Evolutionary conservation across 177 flowering plant species (phyloP), one percentile per base, ranked within the genome.

Genomic region (Vitis hybrid): DNA sequence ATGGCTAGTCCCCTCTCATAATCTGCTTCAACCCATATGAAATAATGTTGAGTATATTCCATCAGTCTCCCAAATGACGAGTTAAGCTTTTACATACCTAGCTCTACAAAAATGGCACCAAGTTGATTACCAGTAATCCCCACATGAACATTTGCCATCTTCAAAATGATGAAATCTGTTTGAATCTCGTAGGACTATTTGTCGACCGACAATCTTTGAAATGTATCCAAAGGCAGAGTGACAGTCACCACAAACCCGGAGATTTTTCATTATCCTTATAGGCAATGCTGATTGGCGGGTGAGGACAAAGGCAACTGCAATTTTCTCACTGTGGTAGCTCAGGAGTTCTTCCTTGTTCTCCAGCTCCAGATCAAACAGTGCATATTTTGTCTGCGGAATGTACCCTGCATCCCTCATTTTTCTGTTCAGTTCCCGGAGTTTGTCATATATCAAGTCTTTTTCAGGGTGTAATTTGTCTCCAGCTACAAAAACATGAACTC

Each of bases 281-380:
- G 97, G 93, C 75, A 85, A 29, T 26, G 60, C 74, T 22, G 93
- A 89, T 33, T 78, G 73, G 1, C 89, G 84, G 15, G 84, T 85
- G 13, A 92, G 96, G 72, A 86, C 91, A 81, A 92, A 94, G 53
- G 97, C 92, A 74, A 91, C 81, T 0, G 96, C 98, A 20, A 94
- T 86, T 72, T 86, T 91, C 86, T 94, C 97, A 70, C 98, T 93
- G 79, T 94, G 99, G 74, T 83, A 83, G 68, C 90, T 89, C 64
- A 94, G 72, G n/a, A 89, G 70, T 74, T 94, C 97, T 74, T 93
- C 99, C 77, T 89, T 93, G 69, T 70, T 93, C 86, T 94, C 98
- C 48, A 60, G 67, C 63, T 93, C 99, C 70, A 94, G 86, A 83
- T 93, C 98, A 79, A 86, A 89, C 9, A 94, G 65, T 1, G 91